A percentile compares a stretch with the other conserved stretches of the same genome.
Conservation (phyloP, 257 asterid species). For the Osmanthus fragrans region DNA sequence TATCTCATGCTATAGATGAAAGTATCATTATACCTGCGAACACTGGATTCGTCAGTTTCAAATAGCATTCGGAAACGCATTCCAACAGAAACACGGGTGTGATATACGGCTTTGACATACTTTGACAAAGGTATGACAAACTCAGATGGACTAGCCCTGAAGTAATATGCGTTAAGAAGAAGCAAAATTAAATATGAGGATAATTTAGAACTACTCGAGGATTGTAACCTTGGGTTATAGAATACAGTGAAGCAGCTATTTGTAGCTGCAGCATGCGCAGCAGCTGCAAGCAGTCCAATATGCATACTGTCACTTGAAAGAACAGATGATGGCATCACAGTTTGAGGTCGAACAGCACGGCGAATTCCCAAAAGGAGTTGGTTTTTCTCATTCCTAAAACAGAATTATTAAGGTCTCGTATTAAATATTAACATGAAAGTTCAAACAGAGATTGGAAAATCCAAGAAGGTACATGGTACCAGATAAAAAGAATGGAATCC, state of each 20-base stretch:
- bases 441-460: not conserved
- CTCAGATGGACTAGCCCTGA: conserved; percentile 98
- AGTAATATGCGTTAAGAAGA: conserved; percentile 23
- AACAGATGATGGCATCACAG: conserved; percentile 98
- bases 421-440: not conserved
- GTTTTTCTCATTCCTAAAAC: conserved; percentile 82
- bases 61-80: conserved; percentile 97
- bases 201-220: not conserved
- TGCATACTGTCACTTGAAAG: conserved; percentile 99
- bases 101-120: conserved; percentile 88
- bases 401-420: not conserved
- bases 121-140: conserved; percentile 88
- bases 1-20: not conserved
- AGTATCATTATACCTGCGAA: conserved; percentile 66
- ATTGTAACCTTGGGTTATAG: conserved; percentile 76
- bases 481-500: conserved; percentile 60
- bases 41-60: conserved; percentile 98
- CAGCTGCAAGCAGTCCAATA: conserved; percentile 96
- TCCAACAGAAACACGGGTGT: conserved; percentile 92
- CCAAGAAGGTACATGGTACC: conserved; percentile 13
- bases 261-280: conserved; percentile 99
- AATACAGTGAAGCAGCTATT: conserved; percentile 95
- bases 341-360: conserved; percentile 88
- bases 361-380: conserved; percentile 97
- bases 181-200: not conserved